Conservation (phyloP, 306 rosid species). For the Pterocarpus macrocarpus region DNA sequence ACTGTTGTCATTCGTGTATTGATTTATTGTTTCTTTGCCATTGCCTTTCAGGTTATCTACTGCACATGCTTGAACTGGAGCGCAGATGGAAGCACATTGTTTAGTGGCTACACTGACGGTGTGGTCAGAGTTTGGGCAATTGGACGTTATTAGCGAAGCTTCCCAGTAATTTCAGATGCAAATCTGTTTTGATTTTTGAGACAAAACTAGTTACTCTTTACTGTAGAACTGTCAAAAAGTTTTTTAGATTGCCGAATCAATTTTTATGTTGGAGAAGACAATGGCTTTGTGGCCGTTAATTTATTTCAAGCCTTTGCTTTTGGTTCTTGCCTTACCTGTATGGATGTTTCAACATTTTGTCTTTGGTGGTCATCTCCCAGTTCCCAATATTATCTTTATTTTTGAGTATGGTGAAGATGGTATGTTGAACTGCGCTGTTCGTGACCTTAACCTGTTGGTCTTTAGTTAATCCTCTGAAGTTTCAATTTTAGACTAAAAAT, state of each 20-base stretch:
- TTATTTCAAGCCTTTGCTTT: constrained; percentile 24
- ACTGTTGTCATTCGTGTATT: not conserved
- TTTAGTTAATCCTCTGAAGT: too few relatives aligned
- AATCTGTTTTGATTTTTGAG: constrained; percentile 51
- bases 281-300: constrained; percentile 64
- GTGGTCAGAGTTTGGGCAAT: constrained; percentile 95
- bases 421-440: not conserved
- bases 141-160: constrained; percentile 67
- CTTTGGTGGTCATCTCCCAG: not conserved
- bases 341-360: constrained; percentile 33
- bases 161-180: constrained; percentile 25
- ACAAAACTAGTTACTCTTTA: constrained; percentile 51
- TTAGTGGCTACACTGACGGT: constrained; percentile 96
- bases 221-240: constrained; percentile 49
- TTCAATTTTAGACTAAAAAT: too few relatives aligned
- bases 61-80: constrained; percentile 96
- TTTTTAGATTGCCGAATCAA: constrained; percentile 50
- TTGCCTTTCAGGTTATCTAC: constrained; percentile 68
- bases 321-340: constrained; percentile 21
- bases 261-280: constrained; percentile 44
- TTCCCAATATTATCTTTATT: not conserved
- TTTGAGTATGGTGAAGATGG: not conserved
- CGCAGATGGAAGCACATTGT: constrained; percentile 95
- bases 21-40: not conserved
- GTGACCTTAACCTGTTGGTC: too few relatives aligned